Base-by-base conservation (phyloP, 805 yeast species). In the Metschnikowia lochheadii region DNA sequence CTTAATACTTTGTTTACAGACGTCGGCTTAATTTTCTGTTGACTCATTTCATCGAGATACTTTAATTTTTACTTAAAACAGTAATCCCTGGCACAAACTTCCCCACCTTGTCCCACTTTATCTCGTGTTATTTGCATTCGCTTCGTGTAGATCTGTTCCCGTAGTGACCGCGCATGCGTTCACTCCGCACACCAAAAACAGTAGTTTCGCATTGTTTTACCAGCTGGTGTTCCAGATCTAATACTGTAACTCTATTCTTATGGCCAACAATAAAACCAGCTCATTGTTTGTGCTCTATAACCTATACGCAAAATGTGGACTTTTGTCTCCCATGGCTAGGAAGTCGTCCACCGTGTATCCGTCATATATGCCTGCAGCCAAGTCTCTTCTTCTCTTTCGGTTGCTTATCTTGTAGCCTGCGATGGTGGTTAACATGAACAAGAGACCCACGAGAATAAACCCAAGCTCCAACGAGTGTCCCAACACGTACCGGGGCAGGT, bases 311-410 rank as follows among this genome's bases (percentile, higher is more conserved):
- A 66, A 75, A 41, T 66, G 65, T 0, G 79, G 79, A 44, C 67
- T 68, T 53, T 67, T 67, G 58, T 75, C 78, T 18, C 78, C 79
- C 73, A 72, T 60, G 43, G 61, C 63, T 11, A 63, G 52, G 42
- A 73, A 57, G 44, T 72, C 66, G 23, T 55, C 53, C 23, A 58
- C 63, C 5, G 64, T 55, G 42, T 54, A 53, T 7, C 53, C 56
- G 46, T 63, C 70, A 49, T 63, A 72, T 33, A 56, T 58, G 1
- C 76, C 77, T 4, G 38, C 18, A 2, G 44, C 49, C 34, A 51
- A 32, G 3, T 51, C 52, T 5, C 36, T 32, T 38, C 37, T 44
- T 36, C 26, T 60, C 61, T 18, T 55, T 46, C 36, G 69, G 53
- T 39, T 63, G 68, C 18, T 50, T 52, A 44, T 52, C 53, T 32